Base-by-base conservation (phyloP, 805 yeast species). In the Jamesozyma rosinii region DNA sequence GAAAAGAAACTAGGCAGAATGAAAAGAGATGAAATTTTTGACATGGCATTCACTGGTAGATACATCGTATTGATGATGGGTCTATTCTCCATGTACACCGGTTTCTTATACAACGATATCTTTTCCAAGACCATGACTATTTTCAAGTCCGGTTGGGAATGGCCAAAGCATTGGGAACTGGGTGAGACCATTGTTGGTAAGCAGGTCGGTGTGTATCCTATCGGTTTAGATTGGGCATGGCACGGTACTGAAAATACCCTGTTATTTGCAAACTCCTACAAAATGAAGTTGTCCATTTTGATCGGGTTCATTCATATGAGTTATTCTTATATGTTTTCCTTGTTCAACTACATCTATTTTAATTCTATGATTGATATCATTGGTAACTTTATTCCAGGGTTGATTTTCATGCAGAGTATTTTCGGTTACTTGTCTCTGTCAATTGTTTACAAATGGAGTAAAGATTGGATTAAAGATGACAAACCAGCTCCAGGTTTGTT, bases 291-390 rank as follows among this genome's bases (percentile, higher is more conserved):
- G 45, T 81, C 88, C 1, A 77, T 82, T 47, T 65, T 82, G 44
- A 79, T 82, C 83, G 89, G 89, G 21, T 81, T 76, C 57, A 65
- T 74, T 37, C 89, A 82, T 59, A 82, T 82, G 89, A 69, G 79
- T 19, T 82, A 82, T 57, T 80, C 87, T 0, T 77, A 74, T 55
- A 63, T 74, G 64, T 80, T 79, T 55, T 77, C 85, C n/a, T 65
- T 80, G 48, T 84, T 76, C 22, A 82, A 82, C 53, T 76, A 73
- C 49, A 51, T 72, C 29, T 70, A 70, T 52, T 80, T 79, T 67
- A 66, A 73, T 35, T 76, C 82, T 11, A 64, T 63, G 52, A 75
- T 81, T 49, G 87, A 82, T 55, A 76, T 82, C 39, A 63, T 81
- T 41, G 88, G 87, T 48, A 81, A 81, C 55, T 82, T 81, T 52